Evolutionary conservation across 371 early-diverging fungal species (phyloP).

Genomic region (Syncephalastrum contaminatum): DNA sequence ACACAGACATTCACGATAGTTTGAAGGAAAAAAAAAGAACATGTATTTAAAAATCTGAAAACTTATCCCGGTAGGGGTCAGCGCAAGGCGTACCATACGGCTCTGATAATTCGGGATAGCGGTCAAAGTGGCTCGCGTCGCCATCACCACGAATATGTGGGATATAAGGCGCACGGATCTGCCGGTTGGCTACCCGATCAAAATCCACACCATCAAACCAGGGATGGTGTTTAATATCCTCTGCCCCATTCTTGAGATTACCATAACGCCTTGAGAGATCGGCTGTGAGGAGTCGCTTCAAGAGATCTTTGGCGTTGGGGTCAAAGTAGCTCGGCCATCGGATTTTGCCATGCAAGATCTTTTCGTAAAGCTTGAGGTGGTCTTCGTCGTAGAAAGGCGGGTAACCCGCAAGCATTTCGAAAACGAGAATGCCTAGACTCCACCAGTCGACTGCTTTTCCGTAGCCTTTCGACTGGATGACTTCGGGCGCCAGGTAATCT

Average conservation of each 20-base stretch:
- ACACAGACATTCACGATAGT: background rate
- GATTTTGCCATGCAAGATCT: constrained; percentile 86
- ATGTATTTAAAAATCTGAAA: constrained; percentile 27
- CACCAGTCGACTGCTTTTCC: constrained; percentile 97
- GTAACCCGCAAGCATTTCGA: constrained; percentile 50
- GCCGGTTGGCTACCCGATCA: constrained; percentile 70
- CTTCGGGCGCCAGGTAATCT: constrained; percentile 98
- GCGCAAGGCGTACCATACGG: constrained; percentile 50
- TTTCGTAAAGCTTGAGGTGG: constrained; percentile 93
- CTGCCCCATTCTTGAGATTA: constrained; percentile 86
- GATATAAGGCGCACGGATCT: constrained; percentile 89
- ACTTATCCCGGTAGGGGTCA: constrained; percentile 38
- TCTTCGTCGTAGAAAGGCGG: constrained; percentile 98
- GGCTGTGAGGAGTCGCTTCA: constrained; percentile 82
- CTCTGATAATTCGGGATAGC: constrained; percentile 85
- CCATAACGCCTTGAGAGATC: constrained; percentile 92
- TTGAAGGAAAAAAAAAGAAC: background rate
- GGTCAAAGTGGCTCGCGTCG: constrained; percentile 95
- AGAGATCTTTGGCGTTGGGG: constrained; percentile 85
- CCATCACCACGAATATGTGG: constrained; percentile 86
- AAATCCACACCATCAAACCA: constrained; percentile 98
- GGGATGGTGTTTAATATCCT: constrained; percentile 91
- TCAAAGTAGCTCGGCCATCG: constrained; percentile 94
- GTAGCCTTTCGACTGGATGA: constrained; percentile 94
- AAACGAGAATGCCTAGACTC: constrained; percentile 92